Conservation (phyloP, 106 monocot species). For the Acorus calamus region DNA sequence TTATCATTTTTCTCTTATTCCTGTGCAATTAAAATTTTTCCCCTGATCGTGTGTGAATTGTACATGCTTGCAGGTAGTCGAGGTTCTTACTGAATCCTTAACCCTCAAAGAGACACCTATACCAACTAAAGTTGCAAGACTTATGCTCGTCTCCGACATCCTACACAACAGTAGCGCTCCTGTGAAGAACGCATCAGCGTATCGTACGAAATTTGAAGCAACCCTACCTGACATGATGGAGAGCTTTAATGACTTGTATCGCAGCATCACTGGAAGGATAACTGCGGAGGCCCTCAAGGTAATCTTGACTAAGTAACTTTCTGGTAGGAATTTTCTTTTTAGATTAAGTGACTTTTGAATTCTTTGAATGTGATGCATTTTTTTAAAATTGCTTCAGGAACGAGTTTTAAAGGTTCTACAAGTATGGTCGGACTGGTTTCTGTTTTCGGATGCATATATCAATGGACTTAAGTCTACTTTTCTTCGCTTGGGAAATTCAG, state of each 20-base stretch:
- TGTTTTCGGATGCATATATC: slow-evolving; percentile 97
- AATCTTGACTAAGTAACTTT: background rate
- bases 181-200: slow-evolving; percentile 98
- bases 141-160: slow-evolving; percentile 99
- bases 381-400: slow-evolving; percentile 48
- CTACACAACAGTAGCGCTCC: slow-evolving; percentile 99
- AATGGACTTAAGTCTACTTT: slow-evolving; percentile 84
- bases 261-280: slow-evolving; percentile 94
- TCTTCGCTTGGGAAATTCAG: slow-evolving; percentile 82
- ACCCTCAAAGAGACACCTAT: slow-evolving; percentile 96
- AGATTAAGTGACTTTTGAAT: too few species aligned
- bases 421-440: slow-evolving; percentile 99
- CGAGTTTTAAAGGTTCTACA: slow-evolving; percentile 95
- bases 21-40: background rate
- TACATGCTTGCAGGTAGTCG: slow-evolving; percentile 57
- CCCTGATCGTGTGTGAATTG: background rate
- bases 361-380: background rate
- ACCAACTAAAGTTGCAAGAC: slow-evolving; percentile 96
- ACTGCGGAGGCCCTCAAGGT: slow-evolving; percentile 99
- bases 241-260: slow-evolving; percentile 94
- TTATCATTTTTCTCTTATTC: background rate
- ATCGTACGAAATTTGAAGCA: slow-evolving; percentile 96
- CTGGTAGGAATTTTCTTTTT: background rate
- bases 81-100: slow-evolving; percentile 91
- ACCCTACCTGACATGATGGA: slow-evolving; percentile 93